Evolutionary conservation across 768 basidiomycete species (phyloP), one percentile per base, ranked within the genome.

Genomic region (Polyporus arcularius): DNA sequence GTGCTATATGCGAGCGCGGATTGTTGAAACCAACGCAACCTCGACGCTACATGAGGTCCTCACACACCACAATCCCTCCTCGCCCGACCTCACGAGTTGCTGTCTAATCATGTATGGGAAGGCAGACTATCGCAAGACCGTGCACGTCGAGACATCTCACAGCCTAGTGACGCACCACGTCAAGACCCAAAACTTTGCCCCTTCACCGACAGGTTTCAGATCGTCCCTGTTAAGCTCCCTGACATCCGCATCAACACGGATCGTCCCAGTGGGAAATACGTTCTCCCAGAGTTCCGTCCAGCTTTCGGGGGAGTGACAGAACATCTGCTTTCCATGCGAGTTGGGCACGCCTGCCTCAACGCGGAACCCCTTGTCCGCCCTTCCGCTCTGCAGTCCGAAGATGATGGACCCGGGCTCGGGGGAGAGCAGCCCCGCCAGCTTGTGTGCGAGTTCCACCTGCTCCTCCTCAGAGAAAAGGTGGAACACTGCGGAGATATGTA

Each of bases 401-500:
- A 82, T 77, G 18, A 80, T 63, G 2, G 81, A 80, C 2, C 82
- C 82, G 1, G 78, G 74, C 31, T 67, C 65, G 2, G 76, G 76
- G 0, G 76, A 73, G n/a, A 83, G 74, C 4, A 84, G 67, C 7
- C 72, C 72, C 2, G 77, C 80, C 26, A 84, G 67, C 6, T 71
- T 69, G 18, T 68, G 71, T 2, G 79, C 83, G 52, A 85, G 70
- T 35, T 75, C 65, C 8, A 70, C 58, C 63, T 85, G 83, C 39
- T 71, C 55, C 15, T 63, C 71, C 60, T 78, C 73, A 55, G 65
- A 60, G 68, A 85, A 85, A 31, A 85, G 67, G 68, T 78, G 74
- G 67, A 87, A 85, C 68, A 86, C 73, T 6, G 79, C 70, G 12
- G 78, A 74, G 3, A 79, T 78, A 65, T 84, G 79, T 21, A 87